Conservation (phyloP, 345 rosid species). For the Syzygium oleosum region DNA sequence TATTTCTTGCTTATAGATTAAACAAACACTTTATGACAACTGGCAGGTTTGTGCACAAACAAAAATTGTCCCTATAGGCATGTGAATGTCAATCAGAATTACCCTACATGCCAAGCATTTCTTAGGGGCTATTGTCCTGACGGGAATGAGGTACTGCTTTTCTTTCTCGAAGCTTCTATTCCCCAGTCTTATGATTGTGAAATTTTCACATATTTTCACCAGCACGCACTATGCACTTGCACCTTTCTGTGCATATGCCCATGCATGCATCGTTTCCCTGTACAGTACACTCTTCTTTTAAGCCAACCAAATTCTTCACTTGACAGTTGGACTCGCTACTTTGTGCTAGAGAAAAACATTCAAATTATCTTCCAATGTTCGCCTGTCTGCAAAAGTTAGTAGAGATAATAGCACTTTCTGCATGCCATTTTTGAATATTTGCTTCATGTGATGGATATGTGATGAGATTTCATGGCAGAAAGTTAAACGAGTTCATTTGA, state of each 20-base stretch:
- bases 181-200: not conserved
- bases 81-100: slow-evolving; percentile 83
- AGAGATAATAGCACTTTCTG: not conserved
- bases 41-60: slow-evolving; percentile 85
- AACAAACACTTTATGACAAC: not conserved
- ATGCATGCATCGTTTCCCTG: not conserved
- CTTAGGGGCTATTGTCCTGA: slow-evolving; percentile 88
- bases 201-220: not conserved
- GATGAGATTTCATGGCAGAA: not conserved
- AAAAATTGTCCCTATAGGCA: slow-evolving; percentile 79
- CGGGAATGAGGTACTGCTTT: slow-evolving; percentile 70
- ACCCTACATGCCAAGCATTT: slow-evolving; percentile 75
- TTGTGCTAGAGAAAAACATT: not conserved
- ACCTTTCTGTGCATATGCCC: not conserved
- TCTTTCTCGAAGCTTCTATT: not conserved
- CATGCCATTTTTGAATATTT: not conserved
- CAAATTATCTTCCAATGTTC: not conserved
- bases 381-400: not conserved
- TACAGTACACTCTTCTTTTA: not conserved
- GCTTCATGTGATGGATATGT: not conserved
- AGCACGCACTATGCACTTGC: not conserved
- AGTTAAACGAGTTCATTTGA: not conserved
- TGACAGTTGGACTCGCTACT: not conserved
- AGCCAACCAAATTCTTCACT: not conserved
- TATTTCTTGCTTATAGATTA: not conserved